Percentiles rank a stretch among this genome's conserved stretches.
Conservation (phyloP, 129 eudicot species). For the Deinandra increscens region DNA sequence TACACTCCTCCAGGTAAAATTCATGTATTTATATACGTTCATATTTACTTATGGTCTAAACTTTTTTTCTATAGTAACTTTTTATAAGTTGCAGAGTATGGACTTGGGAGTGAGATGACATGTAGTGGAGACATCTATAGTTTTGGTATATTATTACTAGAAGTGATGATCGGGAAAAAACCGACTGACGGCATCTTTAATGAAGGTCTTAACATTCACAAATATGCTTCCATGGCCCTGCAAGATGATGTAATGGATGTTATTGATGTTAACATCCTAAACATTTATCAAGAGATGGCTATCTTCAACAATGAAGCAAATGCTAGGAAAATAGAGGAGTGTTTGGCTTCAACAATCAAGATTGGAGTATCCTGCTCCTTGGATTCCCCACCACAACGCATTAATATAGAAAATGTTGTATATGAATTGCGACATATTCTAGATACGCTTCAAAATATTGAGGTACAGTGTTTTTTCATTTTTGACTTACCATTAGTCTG, state of each 20-base stretch:
- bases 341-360: neutral
- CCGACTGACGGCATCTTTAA: conserved; percentile 23
- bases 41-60: neutral
- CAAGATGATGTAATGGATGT: conserved; percentile 10
- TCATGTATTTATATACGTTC: neutral
- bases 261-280: neutral
- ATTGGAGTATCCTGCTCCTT: conserved; percentile 27
- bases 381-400: conserved; percentile 17
- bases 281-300: neutral
- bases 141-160: conserved; percentile 28
- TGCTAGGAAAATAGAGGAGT: neutral
- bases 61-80: neutral
- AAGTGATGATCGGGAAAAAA: conserved; percentile 25
- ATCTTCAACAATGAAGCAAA: neutral
- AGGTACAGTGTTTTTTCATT: neutral
- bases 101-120: conserved; percentile 26
- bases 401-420: conserved; percentile 15
- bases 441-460: neutral
- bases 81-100: conserved; percentile 21
- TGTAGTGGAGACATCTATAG: conserved; percentile 24
- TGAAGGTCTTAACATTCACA: conserved; percentile 16
- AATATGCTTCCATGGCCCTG: conserved; percentile 13
- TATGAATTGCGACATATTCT: conserved; percentile 13
- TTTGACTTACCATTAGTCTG: neutral
- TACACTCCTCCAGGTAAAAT: conserved; percentile 22